Conservation (phyloP, 1,284 basidiomycete genomes). For the Ganoderma sinense region DNA sequence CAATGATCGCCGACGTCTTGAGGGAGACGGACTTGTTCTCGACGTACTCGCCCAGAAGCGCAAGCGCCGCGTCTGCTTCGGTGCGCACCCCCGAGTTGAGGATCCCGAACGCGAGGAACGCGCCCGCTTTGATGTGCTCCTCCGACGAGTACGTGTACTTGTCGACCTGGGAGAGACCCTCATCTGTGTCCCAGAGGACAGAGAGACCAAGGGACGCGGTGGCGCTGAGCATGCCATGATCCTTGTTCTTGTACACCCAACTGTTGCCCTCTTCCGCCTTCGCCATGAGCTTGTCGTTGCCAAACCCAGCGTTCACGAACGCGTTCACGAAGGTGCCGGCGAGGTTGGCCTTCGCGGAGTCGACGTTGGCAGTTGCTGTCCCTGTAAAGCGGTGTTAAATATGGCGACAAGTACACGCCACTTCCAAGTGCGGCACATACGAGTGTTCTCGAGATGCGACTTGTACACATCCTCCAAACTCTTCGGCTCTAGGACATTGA, state of each 20-base stretch:
- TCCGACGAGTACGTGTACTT: conserved; percentile 98
- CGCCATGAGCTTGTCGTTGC: conserved; percentile 99
- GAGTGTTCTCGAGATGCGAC: conserved; percentile 90
- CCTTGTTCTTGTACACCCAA: conserved; percentile 99
- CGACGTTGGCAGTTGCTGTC: conserved; percentile 75
- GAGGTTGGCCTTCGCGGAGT: conserved; percentile 94
- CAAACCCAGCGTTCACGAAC: conserved; percentile 98
- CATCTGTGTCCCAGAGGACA: conserved; percentile 96
- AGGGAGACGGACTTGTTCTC: conserved; percentile 88
- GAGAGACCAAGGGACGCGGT: conserved; percentile 94
- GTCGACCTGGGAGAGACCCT: conserved; percentile 94
- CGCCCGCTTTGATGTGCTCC: conserved; percentile 98
- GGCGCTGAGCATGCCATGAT: conserved; percentile 97
- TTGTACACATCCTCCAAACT: conserved; percentile 98
- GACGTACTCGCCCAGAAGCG: conserved; percentile 91
- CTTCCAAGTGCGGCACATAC: conserved; percentile 49
- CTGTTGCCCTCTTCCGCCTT: conserved; percentile 95
- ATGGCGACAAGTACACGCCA: background rate
- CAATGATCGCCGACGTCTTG: conserved; percentile 90
- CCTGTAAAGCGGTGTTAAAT: conserved; percentile 46
- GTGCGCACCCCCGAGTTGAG: conserved; percentile 91
- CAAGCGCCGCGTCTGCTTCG: conserved; percentile 94
- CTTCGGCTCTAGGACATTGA: conserved; percentile 91
- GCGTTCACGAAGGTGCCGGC: conserved; percentile 99
- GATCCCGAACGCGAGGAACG: conserved; percentile 94